phyloP scores from a whole-genome alignment of 1,139 yeast genomes.

The Magnusiomyces fungicola region DNA sequence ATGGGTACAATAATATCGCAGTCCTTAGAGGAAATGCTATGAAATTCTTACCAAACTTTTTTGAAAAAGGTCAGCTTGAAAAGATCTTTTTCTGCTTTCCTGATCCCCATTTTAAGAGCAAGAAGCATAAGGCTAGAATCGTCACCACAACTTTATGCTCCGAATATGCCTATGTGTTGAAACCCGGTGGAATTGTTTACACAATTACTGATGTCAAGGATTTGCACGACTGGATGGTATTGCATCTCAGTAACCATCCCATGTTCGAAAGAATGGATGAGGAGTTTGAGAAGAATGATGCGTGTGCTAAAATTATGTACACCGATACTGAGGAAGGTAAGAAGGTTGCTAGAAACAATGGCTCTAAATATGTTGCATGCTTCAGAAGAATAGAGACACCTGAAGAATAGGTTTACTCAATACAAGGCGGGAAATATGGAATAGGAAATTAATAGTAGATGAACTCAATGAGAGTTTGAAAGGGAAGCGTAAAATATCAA shows the following conservation, averaged over 20 bases:
- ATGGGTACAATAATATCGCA: conserved; percentile 67
- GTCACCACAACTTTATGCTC: conserved; percentile 80
- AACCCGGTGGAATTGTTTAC: conserved; percentile 81
- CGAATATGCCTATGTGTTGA: conserved; percentile 86
- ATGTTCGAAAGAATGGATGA: conserved; percentile 70
- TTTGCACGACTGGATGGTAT: conserved; percentile 93
- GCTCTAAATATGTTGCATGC: conserved; percentile 83
- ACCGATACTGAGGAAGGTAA: conserved; percentile 96
- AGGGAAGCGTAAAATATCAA: too few species aligned
- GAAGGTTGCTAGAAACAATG: conserved; percentile 86
- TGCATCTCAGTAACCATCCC: conserved; percentile 85
- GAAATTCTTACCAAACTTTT: conserved; percentile 94
- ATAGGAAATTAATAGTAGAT: too few species aligned
- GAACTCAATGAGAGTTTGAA: too few species aligned
- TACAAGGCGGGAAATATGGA: too few species aligned
- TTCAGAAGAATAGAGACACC: conserved; percentile 46
- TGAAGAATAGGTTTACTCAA: too few species aligned
- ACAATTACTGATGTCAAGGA: conserved; percentile 96
- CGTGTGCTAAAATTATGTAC: conserved; percentile 80
- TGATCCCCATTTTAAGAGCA: conserved; percentile 95
- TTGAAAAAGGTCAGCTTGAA: conserved; percentile 59
- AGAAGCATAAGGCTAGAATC: conserved; percentile 96
- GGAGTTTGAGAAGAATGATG: conserved; percentile 75
- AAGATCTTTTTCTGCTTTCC: conserved; percentile 98
- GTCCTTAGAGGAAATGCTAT: conserved; percentile 93